Conservation (phyloP, 768 basidiomycete species). For the Russula compacta region DNA sequence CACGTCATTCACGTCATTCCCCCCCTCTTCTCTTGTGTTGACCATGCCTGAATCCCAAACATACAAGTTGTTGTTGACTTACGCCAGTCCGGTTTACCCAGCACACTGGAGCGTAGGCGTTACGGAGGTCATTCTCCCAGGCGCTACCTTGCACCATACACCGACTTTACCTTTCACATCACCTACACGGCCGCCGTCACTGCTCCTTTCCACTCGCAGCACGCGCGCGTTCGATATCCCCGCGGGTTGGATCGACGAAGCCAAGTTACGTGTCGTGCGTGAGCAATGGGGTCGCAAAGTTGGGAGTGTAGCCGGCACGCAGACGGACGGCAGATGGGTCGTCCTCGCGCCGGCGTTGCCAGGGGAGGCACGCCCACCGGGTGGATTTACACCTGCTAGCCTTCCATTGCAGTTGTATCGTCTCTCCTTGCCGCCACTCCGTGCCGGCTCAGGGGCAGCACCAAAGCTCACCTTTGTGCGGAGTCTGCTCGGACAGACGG, state of each 20-base stretch:
- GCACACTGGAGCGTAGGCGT: constrained; percentile 71
- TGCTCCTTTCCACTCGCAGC: constrained; percentile 42
- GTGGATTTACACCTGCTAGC: constrained; percentile 27
- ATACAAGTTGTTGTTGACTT: constrained; percentile 69
- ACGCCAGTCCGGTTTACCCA: constrained; percentile 71
- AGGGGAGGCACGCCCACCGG: not conserved
- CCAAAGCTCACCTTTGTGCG: constrained; percentile 68
- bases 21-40: constrained; percentile 72
- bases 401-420: constrained; percentile 67
- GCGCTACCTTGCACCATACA: not conserved
- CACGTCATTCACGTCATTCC: constrained; percentile 68
- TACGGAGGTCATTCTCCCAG: constrained; percentile 64
- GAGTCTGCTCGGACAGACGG: constrained; percentile 58
- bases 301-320: constrained; percentile 55
- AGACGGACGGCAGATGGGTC: constrained; percentile 82
- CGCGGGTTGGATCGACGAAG: constrained; percentile 60
- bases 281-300: constrained; percentile 79
- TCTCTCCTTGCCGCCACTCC: constrained; percentile 46
- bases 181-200: constrained; percentile 37
- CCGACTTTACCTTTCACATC: constrained; percentile 12
- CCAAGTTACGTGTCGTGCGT: constrained; percentile 50
- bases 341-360: constrained; percentile 54
- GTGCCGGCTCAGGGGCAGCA: constrained; percentile 37
- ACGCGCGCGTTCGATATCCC: constrained; percentile 65
- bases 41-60: constrained; percentile 47